A percentile compares a stretch with the other conserved stretches of the same genome.
These are phyloP conservation scores for Eucalyptus urophylla DNA, from an alignment of 345 rosid genomes.

Conservation along the genomic window DNA sequence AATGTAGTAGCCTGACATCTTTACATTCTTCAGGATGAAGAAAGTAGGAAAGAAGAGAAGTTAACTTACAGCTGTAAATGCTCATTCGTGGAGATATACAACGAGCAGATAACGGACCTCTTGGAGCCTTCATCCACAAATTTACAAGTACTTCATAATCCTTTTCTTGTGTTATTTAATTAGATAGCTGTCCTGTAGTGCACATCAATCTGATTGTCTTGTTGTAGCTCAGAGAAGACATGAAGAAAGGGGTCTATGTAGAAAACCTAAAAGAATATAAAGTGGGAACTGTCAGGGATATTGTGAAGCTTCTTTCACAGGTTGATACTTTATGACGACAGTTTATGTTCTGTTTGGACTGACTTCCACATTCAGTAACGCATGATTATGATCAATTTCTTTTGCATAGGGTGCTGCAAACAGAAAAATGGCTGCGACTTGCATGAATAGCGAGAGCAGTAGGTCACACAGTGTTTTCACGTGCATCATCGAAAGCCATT, in stretches of 20 bases:
- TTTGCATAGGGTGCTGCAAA: slow-evolving; percentile 65
- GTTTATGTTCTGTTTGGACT: background rate
- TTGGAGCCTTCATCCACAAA: slow-evolving; percentile 81
- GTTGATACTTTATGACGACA: slow-evolving; percentile 14
- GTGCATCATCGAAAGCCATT: slow-evolving; percentile 76
- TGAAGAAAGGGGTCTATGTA: slow-evolving; percentile 74
- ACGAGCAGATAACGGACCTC: slow-evolving; percentile 90
- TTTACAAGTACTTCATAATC: slow-evolving; percentile 50
- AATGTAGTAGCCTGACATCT: background rate
- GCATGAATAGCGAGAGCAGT: slow-evolving; percentile 95
- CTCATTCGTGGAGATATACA: slow-evolving; percentile 89
- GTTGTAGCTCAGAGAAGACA: slow-evolving; percentile 90
- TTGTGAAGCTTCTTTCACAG: slow-evolving; percentile 64
- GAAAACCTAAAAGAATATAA: slow-evolving; percentile 72
- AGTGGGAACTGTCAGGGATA: slow-evolving; percentile 62
- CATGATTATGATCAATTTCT: background rate
- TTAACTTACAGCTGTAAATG: slow-evolving; percentile 80
- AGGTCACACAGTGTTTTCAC: slow-evolving; percentile 97
- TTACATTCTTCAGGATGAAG: slow-evolving; percentile 54
- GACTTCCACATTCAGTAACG: background rate
- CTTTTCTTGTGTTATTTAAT: background rate
- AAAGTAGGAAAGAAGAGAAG: slow-evolving; percentile 58
- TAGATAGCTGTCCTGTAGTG: background rate
- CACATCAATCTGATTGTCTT: slow-evolving; percentile 9
- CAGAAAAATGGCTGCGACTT: slow-evolving; percentile 81